Evolutionary conservation across 768 basidiomycete genomes (phyloP), one percentile per base, ranked within the genome.

Genomic region (Sarcomyxa edulis): DNA sequence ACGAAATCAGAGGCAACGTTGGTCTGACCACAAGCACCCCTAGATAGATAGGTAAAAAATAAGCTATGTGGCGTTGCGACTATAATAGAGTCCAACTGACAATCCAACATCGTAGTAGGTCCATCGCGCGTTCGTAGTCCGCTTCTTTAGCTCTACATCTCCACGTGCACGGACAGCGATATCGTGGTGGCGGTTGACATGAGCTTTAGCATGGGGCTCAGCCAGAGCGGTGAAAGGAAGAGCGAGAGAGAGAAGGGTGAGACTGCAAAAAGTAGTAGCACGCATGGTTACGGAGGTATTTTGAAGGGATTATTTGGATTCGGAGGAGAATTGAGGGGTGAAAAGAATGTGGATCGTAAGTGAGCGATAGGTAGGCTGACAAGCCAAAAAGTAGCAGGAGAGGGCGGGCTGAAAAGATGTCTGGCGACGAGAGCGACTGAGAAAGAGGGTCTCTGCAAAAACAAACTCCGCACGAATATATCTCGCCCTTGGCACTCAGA

Each of bases 41-140:
- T 79, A 44, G 10, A 7, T 34, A 21, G 36, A 19, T 12, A 3
- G 27, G 27, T 27, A 15, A 23, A 16, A 29, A 31, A 29, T 28
- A 32, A 40, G 39, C n/a, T 32, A 30, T 27, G 22, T 34, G 24
- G 34, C 10, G 27, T 32, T 19, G 37, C n/a, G n/a, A n/a, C 19
- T 39, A 16, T 12, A 12, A 14, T 2, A 12, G 9, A 14, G 22
- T 20, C 12, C 35, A 19, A 46, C 58, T 44, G 43, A 77, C 76
- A 72, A 48, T 42, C 76, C 76, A 40, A 69, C 72, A 29, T 68
- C 66, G 51, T 80, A 82, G 46, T 62, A 82, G 10, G 78, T 73
- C 58, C 72, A 74, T 37, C 68, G 68, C 2, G 71, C 55, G 38
- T 46, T 40, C 26, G 43, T 36, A 39, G 49, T 65, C 7, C 74